Evolutionary conservation across 495 filamentous ascomycete species (phyloP).

Genomic region (Aeminium ludgeri): DNA sequence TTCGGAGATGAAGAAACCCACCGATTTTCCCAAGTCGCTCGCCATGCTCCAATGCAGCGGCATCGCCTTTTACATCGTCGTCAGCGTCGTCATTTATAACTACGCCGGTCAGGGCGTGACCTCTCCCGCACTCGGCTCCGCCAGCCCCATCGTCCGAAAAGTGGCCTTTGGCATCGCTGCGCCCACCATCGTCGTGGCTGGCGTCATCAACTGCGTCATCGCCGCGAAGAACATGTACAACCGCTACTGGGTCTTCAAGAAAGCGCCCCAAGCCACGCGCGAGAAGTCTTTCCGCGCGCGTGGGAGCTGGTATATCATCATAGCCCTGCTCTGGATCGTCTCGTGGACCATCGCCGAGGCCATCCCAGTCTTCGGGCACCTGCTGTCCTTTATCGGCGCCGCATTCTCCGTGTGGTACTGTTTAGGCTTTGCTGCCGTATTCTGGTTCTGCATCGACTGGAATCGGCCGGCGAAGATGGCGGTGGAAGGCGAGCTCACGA

Average conservation of each 20-base stretch:
- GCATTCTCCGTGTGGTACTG: conserved; percentile 14
- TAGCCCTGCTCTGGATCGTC: conserved; percentile 13
- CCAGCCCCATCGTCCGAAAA: conserved; percentile 43
- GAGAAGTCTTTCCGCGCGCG: conserved; percentile 13
- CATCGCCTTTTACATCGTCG: conserved; percentile 42
- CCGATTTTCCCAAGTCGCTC: conserved; percentile 18
- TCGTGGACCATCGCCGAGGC: conserved; percentile 21
- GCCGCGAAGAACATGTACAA: conserved; percentile 26
- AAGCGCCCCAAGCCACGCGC: conserved; percentile 10
- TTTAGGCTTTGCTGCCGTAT: conserved; percentile 1
- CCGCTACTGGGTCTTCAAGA: conserved; percentile 13
- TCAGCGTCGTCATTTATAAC: conserved; percentile 53
- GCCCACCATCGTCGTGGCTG: conserved; percentile 52
- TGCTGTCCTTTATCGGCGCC: conserved; percentile 21
- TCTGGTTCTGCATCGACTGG: not conserved
- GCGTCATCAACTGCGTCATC: conserved; percentile 59
- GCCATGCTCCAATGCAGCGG: conserved; percentile 9
- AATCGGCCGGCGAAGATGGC: too few relatives aligned
- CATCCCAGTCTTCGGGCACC: conserved; percentile 20
- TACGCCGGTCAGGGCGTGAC: conserved; percentile 52
- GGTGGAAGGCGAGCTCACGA: too few relatives aligned
- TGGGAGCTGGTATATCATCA: conserved; percentile 19
- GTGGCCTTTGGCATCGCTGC: conserved; percentile 65
- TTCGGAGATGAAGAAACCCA: conserved; percentile 15
- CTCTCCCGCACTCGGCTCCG: conserved; percentile 52